Conservation (phyloP, 148 eudicot species). For the Polygonum maritimum region DNA sequence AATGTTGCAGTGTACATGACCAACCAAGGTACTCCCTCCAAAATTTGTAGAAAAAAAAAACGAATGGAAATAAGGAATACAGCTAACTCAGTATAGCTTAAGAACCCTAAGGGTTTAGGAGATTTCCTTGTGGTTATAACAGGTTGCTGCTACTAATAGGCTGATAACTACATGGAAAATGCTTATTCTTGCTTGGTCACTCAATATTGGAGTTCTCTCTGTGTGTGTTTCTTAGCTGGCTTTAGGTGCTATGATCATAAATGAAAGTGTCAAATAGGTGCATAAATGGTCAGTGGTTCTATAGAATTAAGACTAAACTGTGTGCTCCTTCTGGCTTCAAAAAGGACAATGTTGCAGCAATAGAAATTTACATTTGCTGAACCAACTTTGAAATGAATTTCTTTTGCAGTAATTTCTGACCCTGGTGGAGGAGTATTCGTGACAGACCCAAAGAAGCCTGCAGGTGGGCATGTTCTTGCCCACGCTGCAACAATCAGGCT, state of each 20-base stretch:
- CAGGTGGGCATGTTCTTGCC: constrained; percentile 97
- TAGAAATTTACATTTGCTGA: background rate
- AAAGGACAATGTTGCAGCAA: background rate
- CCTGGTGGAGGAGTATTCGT: constrained; percentile 94
- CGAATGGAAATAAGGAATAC: background rate
- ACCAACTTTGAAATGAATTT: background rate
- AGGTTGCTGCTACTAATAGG: background rate
- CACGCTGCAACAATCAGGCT: constrained; percentile 89
- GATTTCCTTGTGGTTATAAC: too few relatives aligned
- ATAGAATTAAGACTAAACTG: background rate
- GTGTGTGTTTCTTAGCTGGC: background rate
- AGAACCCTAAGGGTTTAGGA: background rate
- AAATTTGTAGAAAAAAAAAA: background rate
- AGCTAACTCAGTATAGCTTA: background rate
- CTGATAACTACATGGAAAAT: too few relatives aligned
- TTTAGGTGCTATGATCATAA: background rate
- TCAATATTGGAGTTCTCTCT: background rate
- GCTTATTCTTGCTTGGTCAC: background rate
- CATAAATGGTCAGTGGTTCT: background rate
- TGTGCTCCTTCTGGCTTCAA: background rate
- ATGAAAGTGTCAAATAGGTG: background rate
- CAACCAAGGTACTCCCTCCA: constrained; percentile 58
- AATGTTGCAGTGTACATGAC: constrained; percentile 88
- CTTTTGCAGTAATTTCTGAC: constrained; percentile 77
- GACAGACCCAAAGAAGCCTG: constrained; percentile 94